A percentile compares a stretch with the other conserved stretches of the same genome.
Conservation (phyloP, 106 monocot species). For the Agapanthus africanus region DNA sequence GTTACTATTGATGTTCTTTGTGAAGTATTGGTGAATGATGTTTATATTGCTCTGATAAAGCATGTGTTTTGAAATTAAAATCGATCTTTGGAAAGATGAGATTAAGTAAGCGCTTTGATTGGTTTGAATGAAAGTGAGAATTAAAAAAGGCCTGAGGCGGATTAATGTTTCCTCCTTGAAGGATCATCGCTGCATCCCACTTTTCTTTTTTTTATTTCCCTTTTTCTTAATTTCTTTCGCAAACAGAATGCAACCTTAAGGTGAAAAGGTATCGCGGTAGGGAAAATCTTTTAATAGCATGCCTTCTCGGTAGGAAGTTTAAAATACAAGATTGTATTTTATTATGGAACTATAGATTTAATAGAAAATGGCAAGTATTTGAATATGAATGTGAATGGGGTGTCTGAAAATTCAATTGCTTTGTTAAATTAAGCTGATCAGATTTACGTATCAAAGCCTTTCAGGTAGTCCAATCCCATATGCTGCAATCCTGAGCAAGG, state of each 20-base stretch:
- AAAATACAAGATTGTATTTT: not conserved
- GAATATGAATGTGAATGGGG: not conserved
- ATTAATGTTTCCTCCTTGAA: no score
- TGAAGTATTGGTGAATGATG: no score
- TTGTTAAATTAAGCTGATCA: no score
- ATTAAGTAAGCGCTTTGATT: no score
- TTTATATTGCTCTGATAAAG: no score
- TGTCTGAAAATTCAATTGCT: not conserved
- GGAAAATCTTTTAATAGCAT: not conserved
- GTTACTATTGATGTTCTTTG: no score
- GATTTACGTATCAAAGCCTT: not conserved
- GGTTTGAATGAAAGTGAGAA: no score
- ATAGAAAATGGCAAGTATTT: not conserved
- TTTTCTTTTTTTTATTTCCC: no score
- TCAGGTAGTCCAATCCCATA: not conserved
- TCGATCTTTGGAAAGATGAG: no score
- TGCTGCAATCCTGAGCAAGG: not conserved
- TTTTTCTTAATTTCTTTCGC: not conserved
- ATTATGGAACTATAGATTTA: not conserved
- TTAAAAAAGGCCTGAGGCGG: no score
- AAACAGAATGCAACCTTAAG: not conserved
- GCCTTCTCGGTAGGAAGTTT: not conserved
- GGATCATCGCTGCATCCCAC: no score
- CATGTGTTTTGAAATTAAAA: no score
- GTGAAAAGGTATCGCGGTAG: not conserved